phyloP scores from a whole-genome alignment of 768 basidiomycete genomes.

The Mycena leptocephala region DNA sequence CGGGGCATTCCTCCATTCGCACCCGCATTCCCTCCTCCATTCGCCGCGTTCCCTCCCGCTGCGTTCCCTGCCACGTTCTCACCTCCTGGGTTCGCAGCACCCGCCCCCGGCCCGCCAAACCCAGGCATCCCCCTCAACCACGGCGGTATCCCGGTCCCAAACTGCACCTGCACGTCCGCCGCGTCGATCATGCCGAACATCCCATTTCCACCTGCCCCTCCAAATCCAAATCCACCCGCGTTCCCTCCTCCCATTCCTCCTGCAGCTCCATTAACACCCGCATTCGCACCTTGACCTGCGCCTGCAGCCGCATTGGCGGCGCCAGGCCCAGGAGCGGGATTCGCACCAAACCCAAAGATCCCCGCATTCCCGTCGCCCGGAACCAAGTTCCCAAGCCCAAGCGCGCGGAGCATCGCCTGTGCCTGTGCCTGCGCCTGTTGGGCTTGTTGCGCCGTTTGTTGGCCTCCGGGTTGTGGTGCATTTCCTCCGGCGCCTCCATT shows the following conservation, averaged over 20 bases:
- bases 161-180: not conserved
- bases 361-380: too few relatives aligned
- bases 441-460: too few relatives aligned
- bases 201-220: not conserved
- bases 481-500: too few relatives aligned
- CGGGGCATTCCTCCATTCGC: not conserved
- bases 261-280: too few relatives aligned
- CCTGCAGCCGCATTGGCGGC: not conserved
- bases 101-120: not conserved
- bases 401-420: slow-evolving; percentile 2
- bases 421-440: not conserved
- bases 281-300: too few relatives aligned
- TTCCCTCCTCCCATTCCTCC: not conserved
- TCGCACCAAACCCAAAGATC: too few relatives aligned
- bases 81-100: not conserved
- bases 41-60: not conserved
- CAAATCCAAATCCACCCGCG: not conserved
- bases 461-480: too few relatives aligned
- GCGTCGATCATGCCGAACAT: not conserved
- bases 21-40: not conserved
- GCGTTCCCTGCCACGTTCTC: too few relatives aligned
- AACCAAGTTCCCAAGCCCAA: not conserved
- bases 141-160: slow-evolving; percentile 3
- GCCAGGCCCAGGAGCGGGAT: not conserved
- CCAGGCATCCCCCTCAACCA: not conserved